Conservation (phyloP, 768 basidiomycete genomes). For the Dendrothele bispora region DNA sequence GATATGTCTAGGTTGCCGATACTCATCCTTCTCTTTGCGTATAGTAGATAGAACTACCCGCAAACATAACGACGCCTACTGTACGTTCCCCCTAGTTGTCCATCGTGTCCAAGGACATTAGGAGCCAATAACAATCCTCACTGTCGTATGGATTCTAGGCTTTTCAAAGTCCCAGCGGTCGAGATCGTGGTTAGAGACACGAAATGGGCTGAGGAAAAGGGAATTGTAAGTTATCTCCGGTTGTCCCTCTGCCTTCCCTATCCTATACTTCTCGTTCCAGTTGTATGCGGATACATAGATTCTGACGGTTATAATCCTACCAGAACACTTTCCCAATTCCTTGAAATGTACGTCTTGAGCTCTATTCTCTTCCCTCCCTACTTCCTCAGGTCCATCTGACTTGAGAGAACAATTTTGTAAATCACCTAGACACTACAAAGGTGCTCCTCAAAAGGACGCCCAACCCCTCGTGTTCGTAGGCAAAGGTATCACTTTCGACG, state of each 20-base stretch:
- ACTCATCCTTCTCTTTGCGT: not conserved
- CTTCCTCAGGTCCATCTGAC: too few species aligned
- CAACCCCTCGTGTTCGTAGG: conserved; percentile 76
- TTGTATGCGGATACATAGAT: too few species aligned
- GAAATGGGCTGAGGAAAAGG: conserved; percentile 83
- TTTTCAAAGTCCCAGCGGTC: conserved; percentile 72
- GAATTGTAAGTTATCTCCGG: conserved; percentile 56
- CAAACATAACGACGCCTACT: conserved; percentile 83
- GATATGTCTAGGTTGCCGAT: conserved; percentile 14
- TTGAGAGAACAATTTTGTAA: too few species aligned
- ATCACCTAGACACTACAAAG: conserved; percentile 71
- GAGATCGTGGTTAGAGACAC: conserved; percentile 65
- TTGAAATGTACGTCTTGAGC: conserved; percentile 65
- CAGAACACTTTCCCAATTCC: conserved; percentile 83
- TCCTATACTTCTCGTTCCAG: not conserved
- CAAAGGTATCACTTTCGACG: conserved; percentile 89
- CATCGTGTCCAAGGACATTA: too few species aligned
- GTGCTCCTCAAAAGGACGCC: conserved; percentile 53
- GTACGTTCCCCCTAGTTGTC: conserved; percentile 32
- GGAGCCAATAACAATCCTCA: not conserved
- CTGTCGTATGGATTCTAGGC: conserved; percentile 31
- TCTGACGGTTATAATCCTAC: too few species aligned
- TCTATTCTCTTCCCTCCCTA: not conserved
- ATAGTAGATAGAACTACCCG: conserved; percentile 82
- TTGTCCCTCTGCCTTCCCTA: not conserved